phyloP scores from a whole-genome alignment of 2,329 filamentous ascomycete genomes.

The Hypocreales sp. region DNA sequence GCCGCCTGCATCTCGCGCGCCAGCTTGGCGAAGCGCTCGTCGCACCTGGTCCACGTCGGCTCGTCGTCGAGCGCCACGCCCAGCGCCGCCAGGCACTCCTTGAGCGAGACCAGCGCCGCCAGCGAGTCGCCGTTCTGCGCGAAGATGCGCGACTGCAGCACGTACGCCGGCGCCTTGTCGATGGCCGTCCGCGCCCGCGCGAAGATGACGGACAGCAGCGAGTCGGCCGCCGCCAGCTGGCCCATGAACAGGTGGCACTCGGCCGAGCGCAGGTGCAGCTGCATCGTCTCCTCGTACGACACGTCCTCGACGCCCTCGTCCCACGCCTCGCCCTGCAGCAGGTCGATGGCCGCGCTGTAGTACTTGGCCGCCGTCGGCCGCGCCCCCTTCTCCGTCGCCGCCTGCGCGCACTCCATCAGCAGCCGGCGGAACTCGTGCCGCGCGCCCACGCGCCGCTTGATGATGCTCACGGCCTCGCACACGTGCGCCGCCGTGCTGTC shows the following conservation, averaged over 20 bases:
- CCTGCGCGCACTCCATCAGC: slow-evolving; percentile 63
- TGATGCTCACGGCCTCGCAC: slow-evolving; percentile 59
- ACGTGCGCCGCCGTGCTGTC: slow-evolving; percentile 72
- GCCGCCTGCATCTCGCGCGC: slow-evolving; percentile 43
- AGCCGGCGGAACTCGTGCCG: slow-evolving; percentile 58
- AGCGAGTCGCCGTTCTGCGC: slow-evolving; percentile 57
- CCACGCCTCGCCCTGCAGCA: slow-evolving; percentile 77
- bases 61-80: slow-evolving; percentile 49
- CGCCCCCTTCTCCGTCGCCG: slow-evolving; percentile 68
- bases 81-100: slow-evolving; percentile 54
- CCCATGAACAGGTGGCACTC: slow-evolving; percentile 74
- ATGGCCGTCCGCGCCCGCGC: slow-evolving; percentile 52
- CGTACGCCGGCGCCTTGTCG: slow-evolving; percentile 73
- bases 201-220: slow-evolving; percentile 56
- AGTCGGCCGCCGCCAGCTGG: slow-evolving; percentile 50
- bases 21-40: slow-evolving; percentile 53
- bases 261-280: slow-evolving; percentile 61
- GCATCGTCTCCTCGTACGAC: slow-evolving; percentile 73
- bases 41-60: slow-evolving; percentile 62
- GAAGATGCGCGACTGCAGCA: slow-evolving; percentile 67
- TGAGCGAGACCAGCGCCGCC: slow-evolving; percentile 53
- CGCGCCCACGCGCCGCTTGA: slow-evolving; percentile 46
- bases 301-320: slow-evolving; percentile 52
- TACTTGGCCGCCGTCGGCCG: slow-evolving; percentile 70
- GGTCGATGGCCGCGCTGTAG: slow-evolving; percentile 56